Evolutionary conservation across 2,329 filamentous ascomycete genomes (phyloP).

Genomic region (Cladobotryum mycophilum): DNA sequence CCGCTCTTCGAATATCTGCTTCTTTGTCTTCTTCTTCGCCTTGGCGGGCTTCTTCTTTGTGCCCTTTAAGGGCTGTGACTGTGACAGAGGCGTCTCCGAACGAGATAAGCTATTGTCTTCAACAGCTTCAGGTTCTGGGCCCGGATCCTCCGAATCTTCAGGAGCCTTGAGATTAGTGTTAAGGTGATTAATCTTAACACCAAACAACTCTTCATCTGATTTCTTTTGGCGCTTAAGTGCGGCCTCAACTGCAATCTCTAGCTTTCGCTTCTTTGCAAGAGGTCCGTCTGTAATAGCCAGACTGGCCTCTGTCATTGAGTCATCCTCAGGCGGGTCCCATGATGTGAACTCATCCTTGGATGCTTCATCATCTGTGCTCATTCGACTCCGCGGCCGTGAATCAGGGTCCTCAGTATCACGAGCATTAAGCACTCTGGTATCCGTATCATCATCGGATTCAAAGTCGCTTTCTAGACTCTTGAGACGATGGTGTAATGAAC

Average conservation of each 20-base stretch:
- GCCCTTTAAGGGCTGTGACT: slow-evolving; percentile 34
- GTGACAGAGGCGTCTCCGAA: slow-evolving; percentile 40
- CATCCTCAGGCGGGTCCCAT: slow-evolving; percentile 50
- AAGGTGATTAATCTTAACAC: slow-evolving; percentile 50
- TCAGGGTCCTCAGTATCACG: slow-evolving; percentile 82
- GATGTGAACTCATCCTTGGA: slow-evolving; percentile 44
- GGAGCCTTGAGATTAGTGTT: slow-evolving; percentile 43
- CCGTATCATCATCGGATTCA: slow-evolving; percentile 81
- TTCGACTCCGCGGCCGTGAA: slow-evolving; percentile 71
- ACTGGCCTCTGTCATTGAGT: slow-evolving; percentile 67
- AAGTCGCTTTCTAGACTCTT: slow-evolving; percentile 59
- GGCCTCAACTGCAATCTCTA: slow-evolving; percentile 58
- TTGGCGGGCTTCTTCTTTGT: slow-evolving; percentile 54
- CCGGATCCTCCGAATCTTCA: slow-evolving; percentile 44
- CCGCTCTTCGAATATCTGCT: slow-evolving; percentile 64
- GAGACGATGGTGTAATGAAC: slow-evolving; percentile 72
- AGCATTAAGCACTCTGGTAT: slow-evolving; percentile 49
- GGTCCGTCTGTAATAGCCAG: slow-evolving; percentile 55
- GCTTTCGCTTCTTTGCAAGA: slow-evolving; percentile 64
- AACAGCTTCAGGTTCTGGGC: slow-evolving; percentile 40
- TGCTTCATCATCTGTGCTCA: slow-evolving; percentile 55
- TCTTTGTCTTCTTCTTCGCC: slow-evolving; percentile 71
- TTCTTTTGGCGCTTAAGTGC: slow-evolving; percentile 77
- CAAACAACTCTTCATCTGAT: slow-evolving; percentile 71
- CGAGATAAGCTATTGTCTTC: slow-evolving; percentile 38